phyloP scores from a whole-genome alignment of 2,329 filamentous ascomycete genomes.

The Aspergillus sp. region DNA sequence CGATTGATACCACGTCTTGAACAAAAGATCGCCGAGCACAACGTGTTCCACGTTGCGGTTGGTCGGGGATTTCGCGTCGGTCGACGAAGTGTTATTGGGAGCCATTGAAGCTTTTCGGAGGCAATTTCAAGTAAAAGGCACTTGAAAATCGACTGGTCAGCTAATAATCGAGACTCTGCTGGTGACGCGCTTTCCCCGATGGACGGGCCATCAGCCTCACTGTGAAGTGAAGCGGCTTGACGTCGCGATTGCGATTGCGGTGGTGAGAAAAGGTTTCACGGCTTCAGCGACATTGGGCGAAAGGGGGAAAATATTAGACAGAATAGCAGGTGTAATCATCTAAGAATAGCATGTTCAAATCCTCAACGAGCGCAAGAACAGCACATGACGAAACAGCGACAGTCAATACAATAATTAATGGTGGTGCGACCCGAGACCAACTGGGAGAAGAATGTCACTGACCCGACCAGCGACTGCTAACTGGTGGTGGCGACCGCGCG shows the following conservation, averaged over 20 bases:
- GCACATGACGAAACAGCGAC: not conserved
- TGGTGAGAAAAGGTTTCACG: no score
- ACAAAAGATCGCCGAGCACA: conserved; percentile 75
- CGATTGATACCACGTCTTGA: conserved; percentile 88
- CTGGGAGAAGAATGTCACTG: no score
- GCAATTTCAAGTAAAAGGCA: not conserved
- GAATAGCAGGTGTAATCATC: no score
- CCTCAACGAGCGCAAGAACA: not conserved
- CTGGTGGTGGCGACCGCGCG: not conserved
- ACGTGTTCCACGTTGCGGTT: conserved; percentile 83
- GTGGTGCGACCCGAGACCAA: no score
- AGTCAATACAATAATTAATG: not conserved
- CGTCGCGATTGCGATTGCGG: no score
- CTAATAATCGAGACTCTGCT: not conserved
- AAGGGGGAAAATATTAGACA: no score
- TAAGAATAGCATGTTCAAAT: no score
- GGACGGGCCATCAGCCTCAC: conserved; percentile 13
- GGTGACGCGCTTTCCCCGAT: conserved; percentile 6
- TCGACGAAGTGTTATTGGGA: conserved; percentile 15
- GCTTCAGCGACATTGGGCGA: no score
- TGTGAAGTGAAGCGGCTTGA: not conserved
- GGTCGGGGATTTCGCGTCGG: conserved; percentile 28
- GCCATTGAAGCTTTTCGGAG: conserved; percentile 21
- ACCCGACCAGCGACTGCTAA: no score
- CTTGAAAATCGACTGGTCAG: no score